Percentiles rank a stretch among this genome's conserved stretches.
These are phyloP conservation scores for Fusarium pininemorale DNA, from an alignment of 2,329 filamentous ascomycete genomes.

Conservation along the genomic window DNA sequence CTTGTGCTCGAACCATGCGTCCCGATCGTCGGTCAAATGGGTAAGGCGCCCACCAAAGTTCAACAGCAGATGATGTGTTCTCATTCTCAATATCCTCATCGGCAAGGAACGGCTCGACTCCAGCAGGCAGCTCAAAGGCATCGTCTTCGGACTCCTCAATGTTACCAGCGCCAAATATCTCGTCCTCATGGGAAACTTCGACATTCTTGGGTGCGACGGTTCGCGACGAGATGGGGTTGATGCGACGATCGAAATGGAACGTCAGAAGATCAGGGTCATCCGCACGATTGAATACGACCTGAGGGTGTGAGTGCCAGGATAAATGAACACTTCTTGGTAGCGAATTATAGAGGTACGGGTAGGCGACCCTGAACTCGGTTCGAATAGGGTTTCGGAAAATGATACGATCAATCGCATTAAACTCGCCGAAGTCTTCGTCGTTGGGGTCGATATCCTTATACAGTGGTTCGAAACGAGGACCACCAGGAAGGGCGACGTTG, in stretches of 20 bases:
- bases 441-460: conserved; percentile 99
- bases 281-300: conserved; percentile 87
- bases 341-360: conserved; percentile 95
- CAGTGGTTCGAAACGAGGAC: conserved; percentile 92
- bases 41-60: conserved; percentile 97
- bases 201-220: conserved; percentile 94
- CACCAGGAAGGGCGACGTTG: conserved; percentile 97
- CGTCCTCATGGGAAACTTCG: conserved; percentile 90
- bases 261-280: conserved; percentile 91
- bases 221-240: conserved; percentile 96
- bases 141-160: conserved; percentile 80
- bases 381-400: conserved; percentile 96
- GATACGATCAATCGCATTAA: conserved; percentile 99
- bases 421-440: conserved; percentile 98
- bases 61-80: conserved; percentile 90
- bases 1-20: conserved; percentile 94
- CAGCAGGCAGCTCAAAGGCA: conserved; percentile 82
- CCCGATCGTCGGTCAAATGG: conserved; percentile 95
- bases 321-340: conserved; percentile 92
- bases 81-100: conserved; percentile 90
- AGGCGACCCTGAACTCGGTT: conserved; percentile 95
- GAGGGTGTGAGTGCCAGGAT: conserved; percentile 93
- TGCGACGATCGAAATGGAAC: conserved; percentile 97
- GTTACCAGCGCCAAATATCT: conserved; percentile 85
- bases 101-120: conserved; percentile 85